Conservation (phyloP, 1,139 yeast genomes). For the Sugiyamaella castrensis region DNA sequence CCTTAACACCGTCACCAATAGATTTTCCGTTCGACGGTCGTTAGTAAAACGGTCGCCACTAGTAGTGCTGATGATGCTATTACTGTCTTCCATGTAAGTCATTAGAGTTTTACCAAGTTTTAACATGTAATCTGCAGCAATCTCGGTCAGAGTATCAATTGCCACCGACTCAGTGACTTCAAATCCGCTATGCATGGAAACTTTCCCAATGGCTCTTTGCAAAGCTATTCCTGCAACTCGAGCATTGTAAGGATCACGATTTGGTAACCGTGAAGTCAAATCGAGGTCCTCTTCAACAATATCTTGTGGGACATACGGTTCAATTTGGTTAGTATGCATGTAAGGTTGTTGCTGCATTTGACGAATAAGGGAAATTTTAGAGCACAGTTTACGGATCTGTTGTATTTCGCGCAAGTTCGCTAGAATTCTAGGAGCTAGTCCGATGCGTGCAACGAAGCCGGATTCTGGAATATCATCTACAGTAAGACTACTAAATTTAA, state of each 20-base stretch:
- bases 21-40: slow-evolving; percentile 29
- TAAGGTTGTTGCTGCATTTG: slow-evolving; percentile 87
- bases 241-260: slow-evolving; percentile 57
- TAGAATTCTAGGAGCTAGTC: slow-evolving; percentile 59
- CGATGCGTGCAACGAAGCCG: slow-evolving; percentile 45
- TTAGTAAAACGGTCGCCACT: slow-evolving; percentile 36
- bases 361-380: slow-evolving; percentile 81
- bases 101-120: slow-evolving; percentile 66
- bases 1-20: slow-evolving; percentile 55
- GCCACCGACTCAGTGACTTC: slow-evolving; percentile 81
- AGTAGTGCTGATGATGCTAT: not conserved
- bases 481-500: slow-evolving; percentile 1
- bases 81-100: slow-evolving; percentile 10
- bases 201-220: slow-evolving; percentile 67
- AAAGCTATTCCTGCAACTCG: slow-evolving; percentile 65
- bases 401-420: slow-evolving; percentile 77
- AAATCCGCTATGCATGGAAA: slow-evolving; percentile 92
- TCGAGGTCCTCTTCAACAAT: slow-evolving; percentile 72
- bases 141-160: slow-evolving; percentile 72
- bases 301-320: slow-evolving; percentile 62
- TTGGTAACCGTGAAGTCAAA: slow-evolving; percentile 67
- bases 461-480: slow-evolving; percentile 42
- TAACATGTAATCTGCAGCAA: slow-evolving; percentile 75
- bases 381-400: slow-evolving; percentile 81
- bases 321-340: slow-evolving; percentile 70